Conservation (phyloP, 176 grass and related monocot genomes). For the Leersia perrieri region DNA sequence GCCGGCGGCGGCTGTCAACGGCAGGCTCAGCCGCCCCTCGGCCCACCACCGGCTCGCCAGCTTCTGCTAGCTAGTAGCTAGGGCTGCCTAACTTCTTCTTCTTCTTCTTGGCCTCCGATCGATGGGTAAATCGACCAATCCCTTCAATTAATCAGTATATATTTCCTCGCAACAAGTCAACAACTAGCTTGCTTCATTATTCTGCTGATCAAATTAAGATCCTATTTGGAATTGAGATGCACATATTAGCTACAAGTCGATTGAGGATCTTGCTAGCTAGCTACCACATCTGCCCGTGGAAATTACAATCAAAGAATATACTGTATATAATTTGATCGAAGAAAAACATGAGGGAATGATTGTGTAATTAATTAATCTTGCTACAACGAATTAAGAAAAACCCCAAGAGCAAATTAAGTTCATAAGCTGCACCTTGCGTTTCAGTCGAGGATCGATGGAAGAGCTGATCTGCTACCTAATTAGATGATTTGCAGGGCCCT, state of each 20-base stretch:
- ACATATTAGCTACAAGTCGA: background rate
- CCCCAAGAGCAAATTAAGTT: background rate
- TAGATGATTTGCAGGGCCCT: background rate
- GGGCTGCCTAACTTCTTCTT: background rate
- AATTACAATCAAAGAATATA: background rate
- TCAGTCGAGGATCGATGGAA: background rate
- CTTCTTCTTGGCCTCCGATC: background rate
- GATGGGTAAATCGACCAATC: background rate
- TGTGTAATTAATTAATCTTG: background rate
- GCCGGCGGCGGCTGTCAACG: constrained; percentile 9
- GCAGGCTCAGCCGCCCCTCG: constrained; percentile 48
- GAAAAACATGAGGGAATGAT: background rate
- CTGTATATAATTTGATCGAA: background rate
- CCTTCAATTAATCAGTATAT: background rate
- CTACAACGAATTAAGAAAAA: too few species aligned
- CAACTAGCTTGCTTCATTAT: background rate
- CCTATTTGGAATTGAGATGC: background rate
- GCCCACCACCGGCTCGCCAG: constrained; percentile 85
- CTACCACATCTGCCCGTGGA: background rate
- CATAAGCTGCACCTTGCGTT: constrained; percentile 23
- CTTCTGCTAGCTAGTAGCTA: constrained; percentile 13
- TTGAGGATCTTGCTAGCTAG: background rate
- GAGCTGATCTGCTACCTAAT: background rate
- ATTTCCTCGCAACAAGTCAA: too few species aligned
- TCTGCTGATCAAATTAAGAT: background rate